Evolutionary conservation across 2,329 filamentous ascomycete species (phyloP).

Genomic region (Bipolaris gigantea): DNA sequence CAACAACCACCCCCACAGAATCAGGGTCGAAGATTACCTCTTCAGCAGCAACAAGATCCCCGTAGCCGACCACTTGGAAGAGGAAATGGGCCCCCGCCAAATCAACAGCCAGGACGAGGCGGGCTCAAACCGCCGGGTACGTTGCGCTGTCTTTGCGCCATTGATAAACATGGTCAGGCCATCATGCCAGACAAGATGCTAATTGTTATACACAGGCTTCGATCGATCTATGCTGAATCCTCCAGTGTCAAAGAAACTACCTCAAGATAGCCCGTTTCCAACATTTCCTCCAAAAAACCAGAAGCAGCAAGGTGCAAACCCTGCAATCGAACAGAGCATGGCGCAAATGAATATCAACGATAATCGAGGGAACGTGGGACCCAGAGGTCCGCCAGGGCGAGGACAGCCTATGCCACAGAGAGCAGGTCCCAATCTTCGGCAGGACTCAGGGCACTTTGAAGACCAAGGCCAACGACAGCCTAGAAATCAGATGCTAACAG

Average conservation of each 20-base stretch:
- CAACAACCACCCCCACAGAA: constrained; percentile 30
- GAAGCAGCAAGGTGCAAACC: constrained; percentile 15
- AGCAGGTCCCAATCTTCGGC: constrained; percentile 27
- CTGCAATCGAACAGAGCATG: constrained; percentile 40
- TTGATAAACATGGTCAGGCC: neutral
- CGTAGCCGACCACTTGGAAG: constrained; percentile 30
- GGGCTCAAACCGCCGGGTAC: constrained; percentile 36
- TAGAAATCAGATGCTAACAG: constrained; percentile 28
- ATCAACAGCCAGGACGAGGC: constrained; percentile 27
- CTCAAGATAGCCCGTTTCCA: constrained; percentile 54
- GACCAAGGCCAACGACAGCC: constrained; percentile 31
- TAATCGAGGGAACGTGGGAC: constrained; percentile 17
- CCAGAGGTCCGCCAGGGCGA: constrained; percentile 25
- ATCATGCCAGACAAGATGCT: constrained; percentile 3
- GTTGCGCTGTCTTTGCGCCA: constrained; percentile 2
- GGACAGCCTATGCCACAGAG: constrained; percentile 27
- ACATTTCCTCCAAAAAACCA: constrained; percentile 46
- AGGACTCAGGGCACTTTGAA: constrained; percentile 43
- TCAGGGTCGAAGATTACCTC: constrained; percentile 22
- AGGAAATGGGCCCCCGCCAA: constrained; percentile 25
- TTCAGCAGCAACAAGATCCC: constrained; percentile 32
- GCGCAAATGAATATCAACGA: constrained; percentile 40
- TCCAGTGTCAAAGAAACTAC: constrained; percentile 27
- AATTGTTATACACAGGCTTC: constrained; percentile 25
- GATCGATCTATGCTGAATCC: constrained; percentile 38